Percentiles rank a stretch among this genome's conserved stretches.
Evolutionary conservation across 805 yeast genomes (phyloP).

Genomic region (Candida ortonii): DNA sequence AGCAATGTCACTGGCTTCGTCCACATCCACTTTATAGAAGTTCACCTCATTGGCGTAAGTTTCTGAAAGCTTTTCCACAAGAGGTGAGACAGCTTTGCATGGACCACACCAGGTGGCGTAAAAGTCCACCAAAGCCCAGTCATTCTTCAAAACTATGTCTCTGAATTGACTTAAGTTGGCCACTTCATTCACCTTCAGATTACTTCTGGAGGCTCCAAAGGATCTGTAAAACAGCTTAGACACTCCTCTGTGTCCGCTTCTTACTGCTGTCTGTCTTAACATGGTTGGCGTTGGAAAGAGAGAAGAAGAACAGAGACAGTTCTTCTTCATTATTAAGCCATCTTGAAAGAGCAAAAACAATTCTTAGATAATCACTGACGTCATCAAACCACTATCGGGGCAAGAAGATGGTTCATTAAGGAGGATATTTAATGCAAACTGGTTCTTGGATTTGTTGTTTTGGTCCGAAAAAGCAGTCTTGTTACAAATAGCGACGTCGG

Average conservation of each 20-base stretch:
- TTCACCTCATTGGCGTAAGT: slow-evolving; percentile 45
- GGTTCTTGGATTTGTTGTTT: too few relatives aligned
- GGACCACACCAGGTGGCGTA: slow-evolving; percentile 79
- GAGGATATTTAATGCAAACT: too few relatives aligned
- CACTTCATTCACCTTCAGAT: slow-evolving; percentile 33
- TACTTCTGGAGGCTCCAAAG: slow-evolving; percentile 10
- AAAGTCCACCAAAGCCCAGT: slow-evolving; percentile 58
- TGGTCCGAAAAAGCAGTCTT: too few relatives aligned
- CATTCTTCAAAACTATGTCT: slow-evolving; percentile 31
- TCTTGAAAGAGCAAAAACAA: too few relatives aligned
- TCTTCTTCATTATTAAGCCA: too few relatives aligned
- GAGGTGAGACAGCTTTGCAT: slow-evolving; percentile 69
- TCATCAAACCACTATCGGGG: too few relatives aligned
- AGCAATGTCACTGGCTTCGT: slow-evolving; percentile 57
- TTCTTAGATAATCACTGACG: too few relatives aligned
- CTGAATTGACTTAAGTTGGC: slow-evolving; percentile 36
- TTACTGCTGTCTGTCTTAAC: too few relatives aligned
- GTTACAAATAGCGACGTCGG: not conserved
- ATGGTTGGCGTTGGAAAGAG: too few relatives aligned
- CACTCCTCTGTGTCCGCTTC: too few relatives aligned
- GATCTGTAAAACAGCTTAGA: slow-evolving; percentile 16
- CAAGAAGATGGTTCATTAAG: too few relatives aligned
- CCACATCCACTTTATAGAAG: slow-evolving; percentile 73
- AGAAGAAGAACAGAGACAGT: too few relatives aligned
- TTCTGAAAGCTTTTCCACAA: slow-evolving; percentile 43